These are phyloP conservation scores for Monosporascus sp. DNA, from an alignment of 2,329 filamentous ascomycete genomes.

Conservation along the genomic window DNA sequence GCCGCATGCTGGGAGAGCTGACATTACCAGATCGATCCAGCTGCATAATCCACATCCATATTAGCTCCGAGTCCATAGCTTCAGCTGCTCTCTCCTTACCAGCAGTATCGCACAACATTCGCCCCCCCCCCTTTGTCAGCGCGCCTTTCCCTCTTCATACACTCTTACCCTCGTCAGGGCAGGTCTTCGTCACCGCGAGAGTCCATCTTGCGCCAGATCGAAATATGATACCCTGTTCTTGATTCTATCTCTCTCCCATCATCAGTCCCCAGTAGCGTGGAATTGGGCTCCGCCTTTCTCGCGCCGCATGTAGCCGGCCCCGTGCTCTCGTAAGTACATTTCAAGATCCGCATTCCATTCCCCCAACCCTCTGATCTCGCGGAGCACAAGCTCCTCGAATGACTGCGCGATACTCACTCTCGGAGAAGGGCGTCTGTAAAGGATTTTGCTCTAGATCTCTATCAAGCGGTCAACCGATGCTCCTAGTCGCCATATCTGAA, in stretches of 20 bases:
- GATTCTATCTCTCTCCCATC: background rate
- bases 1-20: background rate
- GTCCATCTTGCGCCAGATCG: background rate
- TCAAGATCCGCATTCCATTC: background rate
- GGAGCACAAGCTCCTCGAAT: background rate
- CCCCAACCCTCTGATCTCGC: background rate
- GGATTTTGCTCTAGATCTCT: background rate
- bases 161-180: background rate
- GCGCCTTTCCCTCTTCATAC: background rate
- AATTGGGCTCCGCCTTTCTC: background rate
- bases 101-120: background rate
- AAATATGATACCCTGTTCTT: background rate
- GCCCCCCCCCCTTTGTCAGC: background rate
- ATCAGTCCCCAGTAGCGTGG: background rate
- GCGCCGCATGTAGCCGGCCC: background rate
- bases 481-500: too few relatives aligned
- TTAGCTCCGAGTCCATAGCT: background rate
- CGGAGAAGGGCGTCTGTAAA: background rate
- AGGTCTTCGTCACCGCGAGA: background rate
- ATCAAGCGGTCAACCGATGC: background rate
- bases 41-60: background rate
- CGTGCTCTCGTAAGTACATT: too few relatives aligned
- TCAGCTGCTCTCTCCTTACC: background rate
- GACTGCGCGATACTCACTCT: background rate
- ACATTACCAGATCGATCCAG: background rate